Percentiles rank a stretch among this genome's conserved stretches.
phyloP scores from a whole-genome alignment of 129 eudicot species.

The Flaveria linearis region DNA sequence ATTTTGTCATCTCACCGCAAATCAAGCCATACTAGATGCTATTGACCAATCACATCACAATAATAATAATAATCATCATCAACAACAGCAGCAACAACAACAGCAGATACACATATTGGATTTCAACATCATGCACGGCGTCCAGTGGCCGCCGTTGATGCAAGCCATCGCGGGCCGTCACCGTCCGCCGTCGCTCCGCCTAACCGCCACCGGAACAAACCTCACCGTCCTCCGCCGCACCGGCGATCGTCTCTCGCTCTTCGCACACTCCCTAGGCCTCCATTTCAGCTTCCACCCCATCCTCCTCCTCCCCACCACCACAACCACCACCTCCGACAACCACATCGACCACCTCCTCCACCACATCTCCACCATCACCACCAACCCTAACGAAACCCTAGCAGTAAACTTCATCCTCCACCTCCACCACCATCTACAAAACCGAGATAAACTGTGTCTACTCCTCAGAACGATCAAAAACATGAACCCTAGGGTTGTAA shows the following conservation, averaged over 20 bases:
- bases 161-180: slow-evolving; percentile 61
- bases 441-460: slow-evolving; percentile 48
- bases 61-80: neutral
- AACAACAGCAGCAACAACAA: slow-evolving; percentile 9
- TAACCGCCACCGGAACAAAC: slow-evolving; percentile 74
- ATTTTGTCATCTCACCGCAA: slow-evolving; percentile 84
- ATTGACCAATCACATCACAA: slow-evolving; percentile 33
- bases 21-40: slow-evolving; percentile 89
- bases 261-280: slow-evolving; percentile 69
- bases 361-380: slow-evolving; percentile 27
- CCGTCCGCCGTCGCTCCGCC: slow-evolving; percentile 59
- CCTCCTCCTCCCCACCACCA: slow-evolving; percentile 20
- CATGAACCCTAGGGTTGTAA: slow-evolving; percentile 63
- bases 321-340: slow-evolving; percentile 31
- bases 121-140: slow-evolving; percentile 86
- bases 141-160: slow-evolving; percentile 97
- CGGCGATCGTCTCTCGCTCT: slow-evolving; percentile 70
- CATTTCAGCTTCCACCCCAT: slow-evolving; percentile 69
- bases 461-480: slow-evolving; percentile 62
- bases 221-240: slow-evolving; percentile 53
- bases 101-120: slow-evolving; percentile 68
- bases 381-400: slow-evolving; percentile 59
- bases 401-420: slow-evolving; percentile 70
- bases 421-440: slow-evolving; percentile 59
- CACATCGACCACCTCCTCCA: slow-evolving; percentile 24